phyloP scores from a whole-genome alignment of 2,329 filamentous ascomycete species.

The Chaetomium strumarium region DNA sequence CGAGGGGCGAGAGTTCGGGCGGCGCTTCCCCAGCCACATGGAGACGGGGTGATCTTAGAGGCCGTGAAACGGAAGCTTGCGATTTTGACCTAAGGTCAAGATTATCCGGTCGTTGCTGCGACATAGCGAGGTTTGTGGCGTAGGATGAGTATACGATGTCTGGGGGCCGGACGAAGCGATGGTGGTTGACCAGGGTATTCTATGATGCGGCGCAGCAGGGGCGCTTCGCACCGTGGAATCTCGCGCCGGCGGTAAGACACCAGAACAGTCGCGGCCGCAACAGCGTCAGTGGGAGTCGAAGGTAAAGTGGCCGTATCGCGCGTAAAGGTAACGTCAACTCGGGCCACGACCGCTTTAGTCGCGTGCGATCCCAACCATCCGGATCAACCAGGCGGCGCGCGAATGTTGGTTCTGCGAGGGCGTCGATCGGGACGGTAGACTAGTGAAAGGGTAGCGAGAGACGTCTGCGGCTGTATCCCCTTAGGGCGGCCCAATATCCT shows the following conservation, averaged over 20 bases:
- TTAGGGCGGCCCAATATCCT: not conserved
- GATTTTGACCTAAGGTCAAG: slow-evolving; percentile 57
- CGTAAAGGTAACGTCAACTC: slow-evolving; percentile 28
- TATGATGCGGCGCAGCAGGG: not conserved
- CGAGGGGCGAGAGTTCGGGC: slow-evolving; percentile 85
- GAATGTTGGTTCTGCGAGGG: not conserved
- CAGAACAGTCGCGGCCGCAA: slow-evolving; percentile 2
- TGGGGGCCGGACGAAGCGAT: slow-evolving; percentile 1
- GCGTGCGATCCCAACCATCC: slow-evolving; percentile 14
- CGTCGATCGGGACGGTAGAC: not conserved
- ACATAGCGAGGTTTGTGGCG: slow-evolving; percentile 37
- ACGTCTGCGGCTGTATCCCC: slow-evolving; percentile 7
- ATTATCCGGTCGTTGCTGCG: slow-evolving; percentile 47
- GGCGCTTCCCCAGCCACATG: slow-evolving; percentile 76
- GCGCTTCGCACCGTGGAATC: not conserved
- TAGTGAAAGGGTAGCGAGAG: not conserved
- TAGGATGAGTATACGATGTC: not conserved
- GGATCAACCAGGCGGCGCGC: slow-evolving; percentile 19
- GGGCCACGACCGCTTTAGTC: slow-evolving; percentile 14
- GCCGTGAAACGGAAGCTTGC: slow-evolving; percentile 46
- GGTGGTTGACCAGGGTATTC: not conserved
- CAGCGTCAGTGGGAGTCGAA: slow-evolving; percentile 4
- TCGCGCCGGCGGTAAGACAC: slow-evolving; percentile 9
- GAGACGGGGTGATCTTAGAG: slow-evolving; percentile 66
- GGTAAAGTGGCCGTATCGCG: slow-evolving; percentile 12